Evolutionary conservation across 2,329 filamentous ascomycete genomes (phyloP), one percentile per base, ranked within the genome.

Genomic region (Scedosporium minutisporum): DNA sequence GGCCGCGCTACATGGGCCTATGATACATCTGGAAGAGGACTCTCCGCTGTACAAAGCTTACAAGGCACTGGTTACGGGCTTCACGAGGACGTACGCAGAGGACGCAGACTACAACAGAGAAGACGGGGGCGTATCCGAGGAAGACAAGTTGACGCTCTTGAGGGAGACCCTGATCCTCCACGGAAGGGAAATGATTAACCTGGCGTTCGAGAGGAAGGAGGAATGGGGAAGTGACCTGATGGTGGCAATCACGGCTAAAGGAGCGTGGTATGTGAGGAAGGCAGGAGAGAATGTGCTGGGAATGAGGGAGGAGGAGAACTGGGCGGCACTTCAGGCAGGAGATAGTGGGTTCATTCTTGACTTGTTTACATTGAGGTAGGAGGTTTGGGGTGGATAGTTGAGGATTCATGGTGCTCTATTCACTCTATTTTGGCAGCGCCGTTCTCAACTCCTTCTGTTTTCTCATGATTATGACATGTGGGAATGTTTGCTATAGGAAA

Each of bases 231-330:
- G 23, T 29, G 51, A 55, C 60, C 64, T 41, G 48, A 61, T 10
- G 60, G 66, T 14, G n/a, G 12, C 12, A 6, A 66, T 67, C 61
- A 46, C 64, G 12, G 48, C 41, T 42, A 27, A 55, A 16, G 67
- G 66, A 6, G 59, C 63, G 4, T 67, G 64, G 66, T 67, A 66
- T 33, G 61, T 68, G 14, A 64, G 65, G 58, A 59, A 62, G n/a
- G 66, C 64, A 5, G 64, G 63, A 38, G 66, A 66, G 18, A 48
- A 59, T 27, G 48, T 60, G 4, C 27, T 64, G 12, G 27, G 68
- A 12, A 57, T 63, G 63, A 51, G 55, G n/a, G 58, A 60, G 41
- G 46, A 64, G 33, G 64, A 12, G 12, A 68, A 68, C 38, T 67
- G 65, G 65, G 51, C 46, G 4, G n/a, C 59, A 33, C 21, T 68